Evolutionary conservation across 805 yeast genomes (phyloP), one percentile per base, ranked within the genome.

Genomic region (Yarrowia keelungensis): DNA sequence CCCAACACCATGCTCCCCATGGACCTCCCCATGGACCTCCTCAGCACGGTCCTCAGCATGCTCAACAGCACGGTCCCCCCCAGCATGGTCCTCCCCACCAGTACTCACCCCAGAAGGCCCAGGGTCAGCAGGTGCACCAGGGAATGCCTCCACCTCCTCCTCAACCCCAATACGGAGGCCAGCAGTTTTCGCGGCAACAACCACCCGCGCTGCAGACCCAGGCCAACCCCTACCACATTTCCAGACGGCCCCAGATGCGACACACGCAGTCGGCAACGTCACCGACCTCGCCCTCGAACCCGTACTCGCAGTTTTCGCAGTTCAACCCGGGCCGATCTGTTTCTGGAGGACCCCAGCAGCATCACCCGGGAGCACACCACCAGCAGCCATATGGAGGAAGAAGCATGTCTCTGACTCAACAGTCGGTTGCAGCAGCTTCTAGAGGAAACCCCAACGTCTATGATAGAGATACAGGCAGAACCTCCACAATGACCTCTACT

Each of bases 311-410:
- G 41, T 51, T 51, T 15, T 19, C 15, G 32, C 65, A 59, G 42
- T 56, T 56, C 54, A 67, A 32, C 11, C 53, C 69, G 39, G 51
- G 67, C 38, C 7, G 68, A n/a, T 59, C 64, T 5, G 68, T 64
- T 22, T 64, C 58, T 14, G 68, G 68, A 11, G 61, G 61, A 2
- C 69, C 47, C n/a, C 69, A 66, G 69, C 67, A 67, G 51, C 66
- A 49, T n/a, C 53, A 32, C 36, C 69, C 41, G 1, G 39, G 39
- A 26, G 47, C 42, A 5, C 66, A 22, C 32, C 53, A 43, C 26
- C 69, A 51, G 50, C 68, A 51, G 51, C 59, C 39, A 45, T 39
- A 53, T 11, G 49, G 49, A 9, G 42, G 42, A 16, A 41, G 65
- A 32, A 45, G 51, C 43, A 59, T 59, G 65, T 59, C 65, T 22